Percentiles rank a stretch among this genome's conserved stretches.
Conservation (phyloP, 805 yeast genomes). For the Wickerhamiella spandovensis region DNA sequence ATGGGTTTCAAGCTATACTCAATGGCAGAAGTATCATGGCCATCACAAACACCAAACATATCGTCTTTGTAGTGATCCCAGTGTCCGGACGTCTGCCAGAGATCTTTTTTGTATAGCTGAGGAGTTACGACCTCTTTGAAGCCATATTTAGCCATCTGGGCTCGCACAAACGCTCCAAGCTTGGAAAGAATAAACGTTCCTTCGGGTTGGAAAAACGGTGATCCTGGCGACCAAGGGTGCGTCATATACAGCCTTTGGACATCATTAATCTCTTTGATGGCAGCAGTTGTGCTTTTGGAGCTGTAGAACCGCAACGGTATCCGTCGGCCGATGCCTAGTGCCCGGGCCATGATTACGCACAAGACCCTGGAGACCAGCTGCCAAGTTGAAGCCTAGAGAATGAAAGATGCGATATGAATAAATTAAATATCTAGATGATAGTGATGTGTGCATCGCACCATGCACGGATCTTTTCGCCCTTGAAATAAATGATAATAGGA, state of each 20-base stretch:
- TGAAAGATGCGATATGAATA: not conserved
- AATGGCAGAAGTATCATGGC: slow-evolving; percentile 29
- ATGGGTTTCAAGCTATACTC: slow-evolving; percentile 78
- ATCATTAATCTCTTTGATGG: slow-evolving; percentile 33
- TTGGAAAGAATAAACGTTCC: slow-evolving; percentile 81
- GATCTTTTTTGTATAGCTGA: slow-evolving; percentile 60
- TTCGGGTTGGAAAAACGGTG: slow-evolving; percentile 81
- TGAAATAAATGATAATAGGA: slow-evolving; percentile 42
- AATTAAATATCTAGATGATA: not conserved
- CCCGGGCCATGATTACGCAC: not conserved
- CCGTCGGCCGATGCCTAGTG: not conserved
- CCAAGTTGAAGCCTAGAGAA: no score
- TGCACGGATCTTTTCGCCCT: slow-evolving; percentile 45
- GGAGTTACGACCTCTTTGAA: slow-evolving; percentile 92
- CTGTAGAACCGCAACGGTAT: not conserved
- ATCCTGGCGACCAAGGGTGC: slow-evolving; percentile 79
- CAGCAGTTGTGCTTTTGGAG: slow-evolving; percentile 10
- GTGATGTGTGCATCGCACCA: slow-evolving; percentile 36
- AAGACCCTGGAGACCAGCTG: no score
- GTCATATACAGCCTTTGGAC: slow-evolving; percentile 67
- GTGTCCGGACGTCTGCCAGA: slow-evolving; percentile 91
- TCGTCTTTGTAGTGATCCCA: slow-evolving; percentile 92
- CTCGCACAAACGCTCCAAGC: slow-evolving; percentile 67
- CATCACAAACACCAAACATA: slow-evolving; percentile 67
- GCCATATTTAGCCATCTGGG: slow-evolving; percentile 67